Conservation (phyloP, 1,284 basidiomycete species). For the Trichosporon sp. region DNA sequence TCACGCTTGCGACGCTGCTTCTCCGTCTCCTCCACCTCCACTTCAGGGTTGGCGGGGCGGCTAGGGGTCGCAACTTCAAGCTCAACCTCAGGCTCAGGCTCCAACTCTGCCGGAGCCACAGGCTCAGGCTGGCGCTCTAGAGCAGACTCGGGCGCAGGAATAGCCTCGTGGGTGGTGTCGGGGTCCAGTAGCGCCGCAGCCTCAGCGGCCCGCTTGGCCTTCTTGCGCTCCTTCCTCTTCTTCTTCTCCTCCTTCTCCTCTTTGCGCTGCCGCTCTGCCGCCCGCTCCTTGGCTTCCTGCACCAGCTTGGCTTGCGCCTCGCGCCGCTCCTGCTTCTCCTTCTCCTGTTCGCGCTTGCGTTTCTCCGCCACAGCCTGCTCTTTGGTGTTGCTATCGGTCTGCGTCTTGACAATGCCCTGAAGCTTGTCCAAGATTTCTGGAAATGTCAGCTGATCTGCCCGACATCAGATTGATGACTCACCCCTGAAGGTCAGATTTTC, state of each 20-base stretch:
- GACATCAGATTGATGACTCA: neutral
- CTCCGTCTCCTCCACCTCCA: neutral
- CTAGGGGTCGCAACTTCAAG: too few species aligned
- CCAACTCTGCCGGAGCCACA: too few species aligned
- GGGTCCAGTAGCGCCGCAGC: neutral
- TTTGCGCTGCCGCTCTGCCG: neutral
- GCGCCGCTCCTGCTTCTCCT: neutral
- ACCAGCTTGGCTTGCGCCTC: neutral
- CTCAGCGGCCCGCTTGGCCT: neutral
- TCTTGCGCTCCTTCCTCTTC: neutral
- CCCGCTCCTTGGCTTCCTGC: neutral
- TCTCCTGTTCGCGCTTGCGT: neutral
- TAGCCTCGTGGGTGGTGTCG: neutral
- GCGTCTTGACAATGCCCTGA: neutral
- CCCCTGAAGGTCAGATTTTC: conserved; percentile 6
- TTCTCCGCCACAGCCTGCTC: neutral
- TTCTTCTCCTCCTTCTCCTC: neutral
- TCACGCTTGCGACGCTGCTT: conserved; percentile 1
- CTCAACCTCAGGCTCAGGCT: neutral
- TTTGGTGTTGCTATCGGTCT: too few species aligned
- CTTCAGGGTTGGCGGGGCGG: neutral
- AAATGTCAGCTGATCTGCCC: neutral
- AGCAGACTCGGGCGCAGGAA: neutral
- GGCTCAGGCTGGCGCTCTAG: neutral
- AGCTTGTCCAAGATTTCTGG: conserved; percentile 11